A percentile compares a stretch with the other conserved stretches of the same genome.
Conservation (phyloP, 805 yeast species). For the Pachysolen tannophilus region DNA sequence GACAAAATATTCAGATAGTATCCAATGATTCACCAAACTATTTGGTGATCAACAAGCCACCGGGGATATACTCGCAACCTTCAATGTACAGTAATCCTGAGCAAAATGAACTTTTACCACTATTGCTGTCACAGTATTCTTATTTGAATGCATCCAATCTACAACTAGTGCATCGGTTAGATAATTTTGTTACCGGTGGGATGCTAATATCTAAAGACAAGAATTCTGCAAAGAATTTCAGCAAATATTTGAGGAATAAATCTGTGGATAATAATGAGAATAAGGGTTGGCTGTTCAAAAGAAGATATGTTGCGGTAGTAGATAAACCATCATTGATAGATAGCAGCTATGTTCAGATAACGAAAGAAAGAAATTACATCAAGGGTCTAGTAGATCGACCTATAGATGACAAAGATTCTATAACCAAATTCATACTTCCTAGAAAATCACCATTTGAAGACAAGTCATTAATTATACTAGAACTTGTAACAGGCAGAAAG, state of each 20-base stretch:
- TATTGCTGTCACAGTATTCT: conserved; percentile 1
- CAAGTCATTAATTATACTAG: conserved; percentile 17
- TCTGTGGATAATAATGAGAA: too few species aligned
- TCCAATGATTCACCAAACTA: too few species aligned
- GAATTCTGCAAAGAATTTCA: conserved; percentile 23
- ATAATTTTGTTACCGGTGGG: conserved; percentile 32
- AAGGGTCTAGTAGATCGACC: neutral
- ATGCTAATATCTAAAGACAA: conserved; percentile 26
- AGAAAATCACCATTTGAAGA: conserved; percentile 5
- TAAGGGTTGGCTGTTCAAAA: conserved; percentile 23
- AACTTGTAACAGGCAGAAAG: conserved; percentile 29
- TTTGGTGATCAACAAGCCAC: conserved; percentile 27
- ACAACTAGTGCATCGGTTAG: conserved; percentile 30
- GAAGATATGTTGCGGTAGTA: conserved; percentile 27
- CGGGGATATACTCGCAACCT: conserved; percentile 25
- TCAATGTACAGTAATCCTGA: conserved; percentile 14
- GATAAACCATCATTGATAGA: neutral
- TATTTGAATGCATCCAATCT: conserved; percentile 9
- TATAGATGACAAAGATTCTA: conserved; percentile 9
- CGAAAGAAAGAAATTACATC: neutral
- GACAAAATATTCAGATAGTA: too few species aligned
- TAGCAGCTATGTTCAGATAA: neutral
- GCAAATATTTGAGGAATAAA: conserved; percentile 18
- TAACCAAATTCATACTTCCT: conserved; percentile 10
- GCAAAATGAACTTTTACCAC: conserved; percentile 8